Evolutionary conservation across 1,139 yeast species (phyloP).

Genomic region (Magnusiomyces tetraspermus): DNA sequence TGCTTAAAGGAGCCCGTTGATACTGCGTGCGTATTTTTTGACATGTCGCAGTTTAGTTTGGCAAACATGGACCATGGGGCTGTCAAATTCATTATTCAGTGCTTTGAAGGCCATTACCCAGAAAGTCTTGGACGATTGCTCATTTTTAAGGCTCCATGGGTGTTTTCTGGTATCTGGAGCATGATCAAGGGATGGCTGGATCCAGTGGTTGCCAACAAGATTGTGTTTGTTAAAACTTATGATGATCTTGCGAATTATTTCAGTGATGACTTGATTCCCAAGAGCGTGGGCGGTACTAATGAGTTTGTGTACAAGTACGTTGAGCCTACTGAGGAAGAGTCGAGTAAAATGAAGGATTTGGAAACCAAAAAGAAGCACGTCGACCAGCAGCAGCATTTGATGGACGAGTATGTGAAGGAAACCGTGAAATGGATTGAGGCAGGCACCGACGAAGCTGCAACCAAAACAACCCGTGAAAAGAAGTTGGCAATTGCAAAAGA

Average conservation of each 20-base stretch:
- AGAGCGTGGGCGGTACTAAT: slow-evolving; percentile 58
- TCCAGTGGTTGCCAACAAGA: slow-evolving; percentile 78
- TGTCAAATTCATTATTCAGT: slow-evolving; percentile 64
- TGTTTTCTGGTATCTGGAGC: slow-evolving; percentile 79
- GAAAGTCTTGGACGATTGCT: slow-evolving; percentile 68
- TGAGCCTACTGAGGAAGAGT: slow-evolving; percentile 46
- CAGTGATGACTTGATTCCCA: slow-evolving; percentile 45
- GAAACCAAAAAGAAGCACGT: slow-evolving; percentile 36
- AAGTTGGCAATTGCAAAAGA: slow-evolving; percentile 43
- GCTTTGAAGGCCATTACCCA: slow-evolving; percentile 83
- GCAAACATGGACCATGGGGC: slow-evolving; percentile 78
- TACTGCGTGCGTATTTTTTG: slow-evolving; percentile 67
- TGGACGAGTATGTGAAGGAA: slow-evolving; percentile 42
- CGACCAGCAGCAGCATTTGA: slow-evolving; percentile 42
- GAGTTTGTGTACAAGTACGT: slow-evolving; percentile 46
- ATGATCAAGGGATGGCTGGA: slow-evolving; percentile 79
- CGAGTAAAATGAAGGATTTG: slow-evolving; percentile 36
- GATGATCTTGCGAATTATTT: slow-evolving; percentile 54
- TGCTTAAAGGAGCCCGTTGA: slow-evolving; percentile 55
- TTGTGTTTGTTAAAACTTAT: slow-evolving; percentile 55
- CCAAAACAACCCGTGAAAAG: slow-evolving; percentile 37
- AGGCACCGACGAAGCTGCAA: slow-evolving; percentile 33
- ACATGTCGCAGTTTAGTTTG: slow-evolving; percentile 62
- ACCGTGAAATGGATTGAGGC: slow-evolving; percentile 66
- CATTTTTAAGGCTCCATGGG: slow-evolving; percentile 86